Evolutionary conservation across 768 basidiomycete genomes (phyloP).

Genomic region (Russula compacta): DNA sequence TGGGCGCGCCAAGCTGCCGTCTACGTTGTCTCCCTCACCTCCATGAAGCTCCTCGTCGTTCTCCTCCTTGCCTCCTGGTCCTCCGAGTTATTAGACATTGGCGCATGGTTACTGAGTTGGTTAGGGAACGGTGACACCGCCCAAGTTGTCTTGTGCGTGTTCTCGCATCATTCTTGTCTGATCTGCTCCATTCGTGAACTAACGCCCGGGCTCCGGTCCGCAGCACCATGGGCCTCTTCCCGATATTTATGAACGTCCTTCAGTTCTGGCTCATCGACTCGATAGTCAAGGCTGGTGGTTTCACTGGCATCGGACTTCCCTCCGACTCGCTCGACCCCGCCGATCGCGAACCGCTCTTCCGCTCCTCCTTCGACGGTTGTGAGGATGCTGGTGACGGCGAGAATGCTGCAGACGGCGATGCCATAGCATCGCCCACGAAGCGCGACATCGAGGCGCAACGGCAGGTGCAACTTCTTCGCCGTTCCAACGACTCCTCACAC

Average conservation of each 20-base stretch:
- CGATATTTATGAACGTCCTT: conserved; percentile 76
- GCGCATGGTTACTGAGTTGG: conserved; percentile 85
- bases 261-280: conserved; percentile 97
- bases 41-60: conserved; percentile 91
- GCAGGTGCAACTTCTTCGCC: conserved; percentile 29
- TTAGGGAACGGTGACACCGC: conserved; percentile 52
- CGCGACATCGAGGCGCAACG: conserved; percentile 41
- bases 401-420: not conserved
- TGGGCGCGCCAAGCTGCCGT: conserved; percentile 75
- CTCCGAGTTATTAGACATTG: conserved; percentile 61
- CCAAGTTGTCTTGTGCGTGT: conserved; percentile 73
- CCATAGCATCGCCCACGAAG: not conserved
- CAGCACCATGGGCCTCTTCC: conserved; percentile 88
- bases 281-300: conserved; percentile 66
- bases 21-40: conserved; percentile 69
- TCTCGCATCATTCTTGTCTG: not conserved
- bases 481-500: conserved; percentile 32
- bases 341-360: conserved; percentile 53
- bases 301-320: conserved; percentile 34
- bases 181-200: not conserved
- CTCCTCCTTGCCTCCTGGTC: conserved; percentile 63
- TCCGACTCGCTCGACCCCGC: conserved; percentile 32
- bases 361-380: conserved; percentile 37
- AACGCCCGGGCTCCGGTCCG: not conserved
- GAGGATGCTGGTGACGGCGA: conserved; percentile 18